Evolutionary conservation across 306 rosid species (phyloP).

Genomic region (Vachellia pachyceras): DNA sequence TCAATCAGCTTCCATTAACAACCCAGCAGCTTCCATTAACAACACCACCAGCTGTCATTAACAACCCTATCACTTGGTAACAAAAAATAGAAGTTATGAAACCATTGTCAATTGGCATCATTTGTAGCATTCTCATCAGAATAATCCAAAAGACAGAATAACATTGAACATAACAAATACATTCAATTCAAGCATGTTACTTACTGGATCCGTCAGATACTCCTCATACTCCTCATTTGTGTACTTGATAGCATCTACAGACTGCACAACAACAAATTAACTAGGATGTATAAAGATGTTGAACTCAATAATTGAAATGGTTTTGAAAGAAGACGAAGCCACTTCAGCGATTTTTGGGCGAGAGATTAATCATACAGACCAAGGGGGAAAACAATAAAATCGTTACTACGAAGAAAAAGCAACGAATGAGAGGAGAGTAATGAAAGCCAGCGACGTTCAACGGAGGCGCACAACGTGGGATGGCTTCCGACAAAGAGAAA

Average conservation of each 20-base stretch:
- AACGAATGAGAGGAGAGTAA: not conserved
- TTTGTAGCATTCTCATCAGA: not conserved
- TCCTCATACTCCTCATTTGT: conserved; percentile 95
- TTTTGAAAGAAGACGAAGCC: not conserved
- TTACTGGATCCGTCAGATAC: conserved; percentile 79
- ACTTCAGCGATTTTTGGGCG: not conserved
- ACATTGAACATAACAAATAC: not conserved
- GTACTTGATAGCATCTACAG: conserved; percentile 77
- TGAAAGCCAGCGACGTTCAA: not conserved
- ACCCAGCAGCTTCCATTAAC: no score
- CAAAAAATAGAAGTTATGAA: not conserved
- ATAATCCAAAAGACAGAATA: not conserved
- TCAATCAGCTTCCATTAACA: no score
- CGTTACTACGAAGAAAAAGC: not conserved
- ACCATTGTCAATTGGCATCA: conserved; percentile 4
- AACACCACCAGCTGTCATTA: no score
- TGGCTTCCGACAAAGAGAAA: not conserved
- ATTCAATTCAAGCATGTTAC: conserved; percentile 30
- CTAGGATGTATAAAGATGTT: conserved; percentile 10
- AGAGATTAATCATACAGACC: no score
- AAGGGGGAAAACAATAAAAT: not conserved
- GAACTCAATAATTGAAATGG: conserved; percentile 8
- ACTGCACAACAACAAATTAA: conserved; percentile 65
- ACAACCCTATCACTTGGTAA: no score
- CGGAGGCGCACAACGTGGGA: not conserved